These are phyloP conservation scores for Alternaria sp. DNA, from an alignment of 2,329 filamentous ascomycete genomes.

Conservation along the genomic window DNA sequence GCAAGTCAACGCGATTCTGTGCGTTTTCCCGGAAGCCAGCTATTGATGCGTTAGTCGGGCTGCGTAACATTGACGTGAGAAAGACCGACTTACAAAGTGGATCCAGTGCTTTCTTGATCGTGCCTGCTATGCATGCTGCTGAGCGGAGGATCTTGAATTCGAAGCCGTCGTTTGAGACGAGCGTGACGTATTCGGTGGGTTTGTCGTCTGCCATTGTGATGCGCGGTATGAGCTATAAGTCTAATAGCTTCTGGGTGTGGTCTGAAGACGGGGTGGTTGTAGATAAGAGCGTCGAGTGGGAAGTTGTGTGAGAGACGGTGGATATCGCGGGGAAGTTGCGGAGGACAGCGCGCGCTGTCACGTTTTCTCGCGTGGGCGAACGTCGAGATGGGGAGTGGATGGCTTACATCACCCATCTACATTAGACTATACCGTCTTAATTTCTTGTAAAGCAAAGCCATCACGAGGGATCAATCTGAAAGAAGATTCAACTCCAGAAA, in stretches of 20 bases:
- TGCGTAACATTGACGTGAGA: too few relatives aligned
- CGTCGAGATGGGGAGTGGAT: not conserved
- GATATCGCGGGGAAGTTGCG: conserved; percentile 16
- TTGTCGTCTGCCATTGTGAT: conserved; percentile 29
- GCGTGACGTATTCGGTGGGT: conserved; percentile 73
- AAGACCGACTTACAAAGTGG: conserved; percentile 61
- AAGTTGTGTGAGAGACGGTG: not conserved
- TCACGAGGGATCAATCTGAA: not conserved
- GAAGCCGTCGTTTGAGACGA: conserved; percentile 76
- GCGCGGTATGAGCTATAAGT: not conserved
- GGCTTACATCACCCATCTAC: not conserved
- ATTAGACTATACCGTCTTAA: not conserved
- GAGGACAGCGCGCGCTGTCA: conserved; percentile 26
- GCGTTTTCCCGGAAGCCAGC: conserved; percentile 70
- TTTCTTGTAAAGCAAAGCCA: not conserved
- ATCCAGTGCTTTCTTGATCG: conserved; percentile 78
- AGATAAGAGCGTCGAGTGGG: not conserved
- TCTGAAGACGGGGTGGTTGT: not conserved
- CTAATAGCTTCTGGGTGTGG: not conserved
- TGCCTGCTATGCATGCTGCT: conserved; percentile 71
- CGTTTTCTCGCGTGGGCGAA: conserved; percentile 28
- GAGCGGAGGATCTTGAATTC: conserved; percentile 78
- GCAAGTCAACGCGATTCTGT: conserved; percentile 69
- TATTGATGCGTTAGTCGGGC: conserved; percentile 30
- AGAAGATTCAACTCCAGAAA: not conserved